These are phyloP conservation scores for Irpex rosettiformis DNA, from an alignment of 1,284 basidiomycete species.

Conservation along the genomic window DNA sequence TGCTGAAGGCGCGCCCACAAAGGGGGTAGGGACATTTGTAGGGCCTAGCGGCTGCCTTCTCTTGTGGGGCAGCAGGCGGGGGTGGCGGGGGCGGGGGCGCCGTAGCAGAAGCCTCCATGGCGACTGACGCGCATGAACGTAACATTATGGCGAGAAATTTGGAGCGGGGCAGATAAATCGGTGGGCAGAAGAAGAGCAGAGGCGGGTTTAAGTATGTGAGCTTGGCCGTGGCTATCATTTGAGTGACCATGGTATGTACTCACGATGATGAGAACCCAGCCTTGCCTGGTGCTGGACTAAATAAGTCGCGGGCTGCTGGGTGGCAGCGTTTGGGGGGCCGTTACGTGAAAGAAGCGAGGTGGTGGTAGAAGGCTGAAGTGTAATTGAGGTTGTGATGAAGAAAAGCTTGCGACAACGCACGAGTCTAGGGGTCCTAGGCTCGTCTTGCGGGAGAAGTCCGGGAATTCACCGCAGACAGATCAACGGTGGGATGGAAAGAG, in stretches of 20 bases:
- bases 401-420: background rate
- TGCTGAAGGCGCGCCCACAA: conserved; percentile 89
- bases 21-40: conserved; percentile 94
- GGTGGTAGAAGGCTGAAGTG: conserved; percentile 7
- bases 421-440: conserved; percentile 5
- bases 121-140: conserved; percentile 5
- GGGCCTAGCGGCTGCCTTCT: conserved; percentile 69
- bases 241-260: conserved; percentile 1
- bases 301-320: background rate
- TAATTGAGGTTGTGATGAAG: conserved; percentile 5
- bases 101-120: conserved; percentile 13
- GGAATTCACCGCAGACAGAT: conserved; percentile 12
- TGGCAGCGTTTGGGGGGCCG: background rate
- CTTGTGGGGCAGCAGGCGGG: conserved; percentile 27
- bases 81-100: conserved; percentile 25
- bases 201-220: conserved; percentile 4
- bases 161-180: background rate
- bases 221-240: background rate
- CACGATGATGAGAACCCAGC: background rate
- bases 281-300: conserved; percentile 1
- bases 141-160: conserved; percentile 3
- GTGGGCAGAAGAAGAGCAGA: background rate
- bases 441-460: conserved; percentile 4
- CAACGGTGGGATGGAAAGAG: conserved; percentile 5
- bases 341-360: conserved; percentile 2